Base-by-base conservation (phyloP, 192 early-diverging fungal genomes). In the Gigaspora rosea region DNA sequence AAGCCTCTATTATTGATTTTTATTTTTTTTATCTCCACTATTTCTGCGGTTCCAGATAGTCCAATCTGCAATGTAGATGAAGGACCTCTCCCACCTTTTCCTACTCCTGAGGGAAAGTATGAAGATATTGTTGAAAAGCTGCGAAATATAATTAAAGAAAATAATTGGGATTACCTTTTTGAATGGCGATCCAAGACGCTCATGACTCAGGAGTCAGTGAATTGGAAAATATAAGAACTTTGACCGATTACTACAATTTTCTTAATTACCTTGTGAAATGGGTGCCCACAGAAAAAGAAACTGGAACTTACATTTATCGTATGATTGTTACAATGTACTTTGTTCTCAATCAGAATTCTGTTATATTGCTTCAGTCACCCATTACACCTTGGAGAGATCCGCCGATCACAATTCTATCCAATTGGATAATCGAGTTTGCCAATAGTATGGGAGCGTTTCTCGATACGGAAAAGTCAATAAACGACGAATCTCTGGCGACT, bases 241-340 rank as follows among this genome's bases (percentile, higher is more conserved):
- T 70, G 27, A 22, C 1, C 0, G 46, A 70, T 0, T 70, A 32
- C 68, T 50, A 52, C 49, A 52, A 70, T 18, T 70, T 70, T 70
- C 68, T 70, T 49, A 70, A 70, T 52, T 16, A 70, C 32, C n/a
- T 70, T 47, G 68, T 70, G n/a, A 49, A 22, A n/a, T 70, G 68
- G 68, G 68, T 70, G 48, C 68, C 68, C 47, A 70, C 47, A 52
- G 68, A 70, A 47, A 18, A 52, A 50, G 50, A 49, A 70, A 32
- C 68, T 50, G 68, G 68, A 49, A 70, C 68, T 70, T 52, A 27
- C 13, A 22, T 70, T 70, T 70, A 50, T 8, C 13, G n/a, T 52
- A 70, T 70, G 68, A 18, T 70, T 70, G 11, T 8, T 41, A 70
- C 68, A n/a, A 70, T 70, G 68, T 70, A 70, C 49, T 70, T 52